Evolutionary conservation across 352 stramenopile species (phyloP).

Genomic region (Globisporangium recalcitrans): DNA sequence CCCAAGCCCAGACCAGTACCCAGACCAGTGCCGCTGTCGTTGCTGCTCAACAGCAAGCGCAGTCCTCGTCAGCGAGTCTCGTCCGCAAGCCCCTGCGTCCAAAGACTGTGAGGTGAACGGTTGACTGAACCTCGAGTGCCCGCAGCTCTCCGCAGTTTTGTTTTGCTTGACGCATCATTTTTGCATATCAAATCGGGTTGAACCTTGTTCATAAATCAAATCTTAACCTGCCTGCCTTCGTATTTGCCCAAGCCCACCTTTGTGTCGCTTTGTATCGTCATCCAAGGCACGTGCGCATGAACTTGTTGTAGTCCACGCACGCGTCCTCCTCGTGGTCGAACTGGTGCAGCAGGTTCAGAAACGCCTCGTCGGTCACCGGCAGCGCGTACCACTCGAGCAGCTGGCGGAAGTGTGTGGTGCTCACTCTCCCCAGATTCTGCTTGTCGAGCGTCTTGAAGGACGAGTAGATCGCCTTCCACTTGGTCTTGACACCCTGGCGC

Average conservation of each 20-base stretch:
- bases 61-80: not conserved
- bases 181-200: not conserved
- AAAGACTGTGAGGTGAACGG: conserved; percentile 10
- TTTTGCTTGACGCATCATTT: not conserved
- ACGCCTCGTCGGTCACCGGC: conserved; percentile 39
- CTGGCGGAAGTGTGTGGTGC: conserved; percentile 57
- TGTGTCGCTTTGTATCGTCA: conserved; percentile 1
- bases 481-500: conserved; percentile 30
- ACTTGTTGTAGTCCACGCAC: conserved; percentile 67
- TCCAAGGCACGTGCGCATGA: conserved; percentile 59
- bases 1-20: not conserved
- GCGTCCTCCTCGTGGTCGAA: conserved; percentile 59
- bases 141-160: not conserved
- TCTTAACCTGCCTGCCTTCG: not conserved
- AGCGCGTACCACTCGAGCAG: conserved; percentile 73
- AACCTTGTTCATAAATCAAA: not conserved
- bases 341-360: conserved; percentile 51
- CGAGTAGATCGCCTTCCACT: conserved; percentile 62
- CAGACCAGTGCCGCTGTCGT: not conserved
- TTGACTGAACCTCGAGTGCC: not conserved
- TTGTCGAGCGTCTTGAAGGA: conserved; percentile 68
- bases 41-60: not conserved
- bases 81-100: not conserved
- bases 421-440: conserved; percentile 40
- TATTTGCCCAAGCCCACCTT: not conserved